A percentile compares a stretch with the other conserved stretches of the same genome.
phyloP scores from a whole-genome alignment of 192 early-diverging fungal species.

The Entomortierella parvispora region DNA sequence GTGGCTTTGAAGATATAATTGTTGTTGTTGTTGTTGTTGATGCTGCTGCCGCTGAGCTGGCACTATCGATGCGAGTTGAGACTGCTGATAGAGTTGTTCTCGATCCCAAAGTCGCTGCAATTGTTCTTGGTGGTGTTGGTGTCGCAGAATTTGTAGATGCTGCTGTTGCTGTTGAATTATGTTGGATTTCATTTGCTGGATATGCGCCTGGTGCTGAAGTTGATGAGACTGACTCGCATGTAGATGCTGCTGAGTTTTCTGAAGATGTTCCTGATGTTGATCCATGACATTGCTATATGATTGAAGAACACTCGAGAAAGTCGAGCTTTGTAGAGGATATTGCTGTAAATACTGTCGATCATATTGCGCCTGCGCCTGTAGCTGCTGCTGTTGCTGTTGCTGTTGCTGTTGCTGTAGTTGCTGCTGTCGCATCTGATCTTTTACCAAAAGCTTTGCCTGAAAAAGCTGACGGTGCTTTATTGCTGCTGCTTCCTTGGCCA shows the following conservation, averaged over 20 bases:
- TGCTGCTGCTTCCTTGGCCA: conserved; percentile 44
- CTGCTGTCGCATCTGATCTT: conserved; percentile 9
- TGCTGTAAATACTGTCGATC: background rate
- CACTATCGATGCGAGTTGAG: background rate
- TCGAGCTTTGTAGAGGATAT: too few species aligned
- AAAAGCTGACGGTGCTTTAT: conserved; percentile 36
- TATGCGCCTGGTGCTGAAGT: conserved; percentile 11
- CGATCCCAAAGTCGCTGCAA: background rate
- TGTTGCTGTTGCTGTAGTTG: conserved; percentile 6
- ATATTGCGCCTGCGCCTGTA: background rate
- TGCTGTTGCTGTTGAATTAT: conserved; percentile 11
- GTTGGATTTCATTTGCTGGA: conserved; percentile 14
- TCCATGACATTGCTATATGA: too few species aligned
- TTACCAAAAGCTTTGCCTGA: conserved; percentile 18
- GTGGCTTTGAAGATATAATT: too few species aligned
- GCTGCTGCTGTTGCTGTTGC: conserved; percentile 5
- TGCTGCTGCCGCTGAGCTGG: conserved; percentile 1
- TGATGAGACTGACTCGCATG: too few species aligned
- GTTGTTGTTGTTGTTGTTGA: too few species aligned
- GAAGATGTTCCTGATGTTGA: too few species aligned
- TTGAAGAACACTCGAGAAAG: too few species aligned
- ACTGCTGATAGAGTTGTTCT: background rate
- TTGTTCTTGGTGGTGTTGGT: conserved; percentile 11
- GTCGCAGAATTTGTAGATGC: conserved; percentile 1
- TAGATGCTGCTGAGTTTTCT: conserved; percentile 6